Base-by-base conservation (phyloP, 306 rosid genomes). In the Urtica urens region DNA sequence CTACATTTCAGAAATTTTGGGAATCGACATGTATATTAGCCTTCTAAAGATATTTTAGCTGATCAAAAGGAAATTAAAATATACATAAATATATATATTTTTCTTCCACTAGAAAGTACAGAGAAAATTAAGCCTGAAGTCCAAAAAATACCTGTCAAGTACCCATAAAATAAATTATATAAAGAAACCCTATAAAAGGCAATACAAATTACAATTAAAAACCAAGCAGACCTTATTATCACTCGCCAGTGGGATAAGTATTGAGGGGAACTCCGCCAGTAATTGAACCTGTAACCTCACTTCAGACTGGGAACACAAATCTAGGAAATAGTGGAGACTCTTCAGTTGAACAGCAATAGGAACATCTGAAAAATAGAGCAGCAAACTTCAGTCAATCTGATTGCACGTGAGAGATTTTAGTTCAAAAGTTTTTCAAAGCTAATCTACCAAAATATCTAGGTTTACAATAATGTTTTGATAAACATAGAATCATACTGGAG, bases 271-370 rank as follows among this genome's bases (percentile, higher is more conserved):
- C 55, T 78, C 93, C 0, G 76, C 76, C 34, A 83, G 52, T 59
- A 78, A 77, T 64, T 81, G 82, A 68, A 63, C 48, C 41, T 58
- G 72, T 70, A 83, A 64, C 46, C 63, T 63, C 49, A 70, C 80
- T 56, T 77, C 84, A 17, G 80, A 58, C 57, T 70, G 68, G 62
- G 46, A 65, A 62, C 90, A 84, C 48, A 80, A 84, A 66, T 64
- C 71, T 19, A 74, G 64, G 65, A 76, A 81, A 64, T 87, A 81
- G 47, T 73, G 64, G 39, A 90, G 95, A 69, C 93, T 83, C 76
- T 78, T 93, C 54, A 84, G 63, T 77, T 81, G 95, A 33, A 81
- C 84, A n/a, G 75, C 69, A 65, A 57, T 55, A 60, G 93, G 87
- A 64, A 79, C 73, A 59, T 78, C 97, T 90, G 64, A 53, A 72